These are phyloP conservation scores for Ceratobasidium sp. DNA, from an alignment of 1,284 basidiomycete genomes.

Conservation along the genomic window DNA sequence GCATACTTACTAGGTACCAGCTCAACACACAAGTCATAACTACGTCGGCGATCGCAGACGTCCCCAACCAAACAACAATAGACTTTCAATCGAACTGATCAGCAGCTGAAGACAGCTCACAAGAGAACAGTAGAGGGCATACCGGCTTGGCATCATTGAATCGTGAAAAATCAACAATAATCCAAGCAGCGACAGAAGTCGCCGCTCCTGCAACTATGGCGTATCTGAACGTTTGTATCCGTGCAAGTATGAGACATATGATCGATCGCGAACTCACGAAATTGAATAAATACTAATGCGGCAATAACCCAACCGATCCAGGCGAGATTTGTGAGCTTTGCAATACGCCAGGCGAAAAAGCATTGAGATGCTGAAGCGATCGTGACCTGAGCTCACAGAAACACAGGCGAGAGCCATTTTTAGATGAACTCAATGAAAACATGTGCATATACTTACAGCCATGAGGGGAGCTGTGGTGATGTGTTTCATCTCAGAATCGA, in stretches of 20 bases:
- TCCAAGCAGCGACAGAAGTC: conserved; percentile 50
- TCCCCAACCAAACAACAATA: conserved; percentile 46
- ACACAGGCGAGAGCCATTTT: too few species aligned
- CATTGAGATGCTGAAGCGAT: conserved; percentile 29
- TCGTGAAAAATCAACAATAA: conserved; percentile 50
- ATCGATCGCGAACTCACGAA: background rate
- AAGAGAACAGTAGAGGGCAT: background rate
- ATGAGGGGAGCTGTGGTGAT: background rate
- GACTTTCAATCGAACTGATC: background rate
- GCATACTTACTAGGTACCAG: conserved; percentile 50
- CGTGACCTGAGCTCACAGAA: background rate
- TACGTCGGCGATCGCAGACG: conserved; percentile 50
- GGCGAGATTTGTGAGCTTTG: background rate
- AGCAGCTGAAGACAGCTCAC: too few species aligned
- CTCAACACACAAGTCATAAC: conserved; percentile 52
- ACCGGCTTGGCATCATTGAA: conserved; percentile 50
- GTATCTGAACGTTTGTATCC: background rate
- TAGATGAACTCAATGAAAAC: too few species aligned
- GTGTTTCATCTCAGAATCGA: too few species aligned
- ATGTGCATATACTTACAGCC: conserved; percentile 3
- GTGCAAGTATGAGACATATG: background rate
- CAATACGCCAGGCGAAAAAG: conserved; percentile 38
- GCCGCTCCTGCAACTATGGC: conserved; percentile 49
- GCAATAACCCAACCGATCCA: conserved; percentile 15
- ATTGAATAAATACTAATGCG: background rate